phyloP scores from a whole-genome alignment of 305 asterid genomes.

The Fraxinus floribunda region DNA sequence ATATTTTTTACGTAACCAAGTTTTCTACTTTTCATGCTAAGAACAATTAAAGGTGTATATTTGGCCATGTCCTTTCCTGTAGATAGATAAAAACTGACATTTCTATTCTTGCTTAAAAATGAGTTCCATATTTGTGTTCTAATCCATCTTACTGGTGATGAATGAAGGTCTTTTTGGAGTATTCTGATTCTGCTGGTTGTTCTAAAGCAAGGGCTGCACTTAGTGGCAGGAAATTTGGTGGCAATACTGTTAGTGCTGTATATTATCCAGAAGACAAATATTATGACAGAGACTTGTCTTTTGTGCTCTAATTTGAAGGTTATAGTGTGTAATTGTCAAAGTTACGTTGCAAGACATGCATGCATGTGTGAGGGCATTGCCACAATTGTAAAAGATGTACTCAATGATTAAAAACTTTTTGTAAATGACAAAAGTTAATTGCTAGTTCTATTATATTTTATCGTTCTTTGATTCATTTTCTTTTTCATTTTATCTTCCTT shows the following conservation, averaged over 20 bases:
- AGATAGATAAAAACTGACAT: not conserved
- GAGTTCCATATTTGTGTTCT: not conserved
- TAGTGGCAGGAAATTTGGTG: slow-evolving; percentile 64
- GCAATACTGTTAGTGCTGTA: slow-evolving; percentile 48
- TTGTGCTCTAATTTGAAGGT: not conserved
- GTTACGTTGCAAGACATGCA: not conserved
- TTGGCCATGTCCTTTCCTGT: not conserved
- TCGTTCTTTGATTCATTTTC: not conserved
- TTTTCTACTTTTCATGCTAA: not conserved
- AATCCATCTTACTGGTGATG: not conserved
- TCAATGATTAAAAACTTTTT: not conserved
- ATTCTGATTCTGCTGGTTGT: slow-evolving; percentile 49
- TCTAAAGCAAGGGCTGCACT: slow-evolving; percentile 54
- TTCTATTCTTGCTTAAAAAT: not conserved
- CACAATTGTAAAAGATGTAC: not conserved
- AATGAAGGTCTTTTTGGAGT: slow-evolving; percentile 64
- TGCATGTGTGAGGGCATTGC: not conserved
- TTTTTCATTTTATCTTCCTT: not conserved
- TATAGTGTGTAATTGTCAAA: not conserved
- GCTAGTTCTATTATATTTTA: not conserved
- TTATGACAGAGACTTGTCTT: slow-evolving; percentile 28
- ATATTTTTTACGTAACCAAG: not conserved
- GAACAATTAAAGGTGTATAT: not conserved
- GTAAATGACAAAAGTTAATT: not conserved
- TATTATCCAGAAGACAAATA: slow-evolving; percentile 66